phyloP scores from a whole-genome alignment of 257 asterid species.

The Phtheirospermum japonicum region DNA sequence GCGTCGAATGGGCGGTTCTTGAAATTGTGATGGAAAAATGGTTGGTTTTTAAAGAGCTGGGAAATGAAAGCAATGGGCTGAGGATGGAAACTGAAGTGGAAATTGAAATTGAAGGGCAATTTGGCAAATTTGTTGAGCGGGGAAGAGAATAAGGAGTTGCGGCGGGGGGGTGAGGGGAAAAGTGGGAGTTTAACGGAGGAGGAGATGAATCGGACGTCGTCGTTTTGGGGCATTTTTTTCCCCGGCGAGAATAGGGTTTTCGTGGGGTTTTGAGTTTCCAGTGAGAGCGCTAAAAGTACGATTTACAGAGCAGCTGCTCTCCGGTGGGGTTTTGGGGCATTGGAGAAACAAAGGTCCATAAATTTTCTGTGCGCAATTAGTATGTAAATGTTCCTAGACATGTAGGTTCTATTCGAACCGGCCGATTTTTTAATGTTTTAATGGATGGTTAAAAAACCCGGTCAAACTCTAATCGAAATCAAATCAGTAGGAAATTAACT shows the following conservation, averaged over 20 bases:
- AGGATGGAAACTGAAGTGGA: conserved; percentile 35
- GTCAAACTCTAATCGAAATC: too few relatives aligned
- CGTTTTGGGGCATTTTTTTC: conserved; percentile 52
- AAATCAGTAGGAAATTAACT: too few relatives aligned
- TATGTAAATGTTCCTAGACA: too few relatives aligned
- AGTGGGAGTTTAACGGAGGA: conserved; percentile 61
- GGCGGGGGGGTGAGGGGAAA: conserved; percentile 29
- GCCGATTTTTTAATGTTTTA: too few relatives aligned
- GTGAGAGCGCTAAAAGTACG: not conserved
- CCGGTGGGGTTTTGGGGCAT: conserved; percentile 3
- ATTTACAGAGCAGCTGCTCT: conserved; percentile 2
- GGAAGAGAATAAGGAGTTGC: not conserved
- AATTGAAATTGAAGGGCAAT: conserved; percentile 46
- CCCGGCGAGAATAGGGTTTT: conserved; percentile 32
- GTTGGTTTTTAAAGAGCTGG: conserved; percentile 31
- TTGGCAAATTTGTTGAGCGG: conserved; percentile 32
- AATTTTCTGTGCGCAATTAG: too few relatives aligned
- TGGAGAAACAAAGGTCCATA: too few relatives aligned
- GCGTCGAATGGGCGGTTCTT: conserved; percentile 16
- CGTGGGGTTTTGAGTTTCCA: not conserved
- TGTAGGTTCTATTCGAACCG: too few relatives aligned
- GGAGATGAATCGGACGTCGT: conserved; percentile 53
- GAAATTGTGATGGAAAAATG: conserved; percentile 23
- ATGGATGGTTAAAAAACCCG: too few relatives aligned
- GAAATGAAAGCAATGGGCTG: conserved; percentile 35